These are phyloP conservation scores for Volvox carteri DNA, from an alignment of 163 green algal genomes.

Conservation along the genomic window DNA sequence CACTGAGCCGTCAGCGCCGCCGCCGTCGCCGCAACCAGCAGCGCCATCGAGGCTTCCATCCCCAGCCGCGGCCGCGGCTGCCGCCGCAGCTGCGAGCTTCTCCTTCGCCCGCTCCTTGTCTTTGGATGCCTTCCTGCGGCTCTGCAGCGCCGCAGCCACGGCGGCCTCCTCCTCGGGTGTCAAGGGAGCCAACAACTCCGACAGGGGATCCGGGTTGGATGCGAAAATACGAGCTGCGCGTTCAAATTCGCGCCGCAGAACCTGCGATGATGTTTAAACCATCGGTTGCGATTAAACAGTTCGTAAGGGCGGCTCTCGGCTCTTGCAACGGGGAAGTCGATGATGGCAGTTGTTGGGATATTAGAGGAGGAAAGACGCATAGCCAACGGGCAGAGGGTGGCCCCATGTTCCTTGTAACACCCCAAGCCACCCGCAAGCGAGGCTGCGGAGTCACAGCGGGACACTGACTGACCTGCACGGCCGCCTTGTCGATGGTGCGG, in stretches of 20 bases:
- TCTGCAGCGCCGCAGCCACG: conserved; percentile 2
- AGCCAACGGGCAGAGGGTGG: too few species aligned
- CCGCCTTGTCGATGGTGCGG: conserved; percentile 85
- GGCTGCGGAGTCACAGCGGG: too few species aligned
- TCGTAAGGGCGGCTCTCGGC: too few species aligned
- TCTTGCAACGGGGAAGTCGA: too few species aligned
- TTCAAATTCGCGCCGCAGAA: conserved; percentile 90
- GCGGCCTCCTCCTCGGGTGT: conserved; percentile 37
- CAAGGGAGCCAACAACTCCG: conserved; percentile 73
- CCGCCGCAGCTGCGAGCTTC: background rate
- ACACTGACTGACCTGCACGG: conserved; percentile 30
- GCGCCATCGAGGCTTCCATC: background rate
- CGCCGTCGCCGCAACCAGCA: background rate
- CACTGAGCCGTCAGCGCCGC: background rate
- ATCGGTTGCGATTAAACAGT: too few species aligned
- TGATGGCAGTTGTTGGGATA: too few species aligned
- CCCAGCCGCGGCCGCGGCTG: background rate
- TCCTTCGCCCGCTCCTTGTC: conserved; percentile 24
- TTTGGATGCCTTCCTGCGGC: conserved; percentile 6
- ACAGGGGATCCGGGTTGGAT: conserved; percentile 72
- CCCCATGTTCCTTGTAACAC: too few species aligned
- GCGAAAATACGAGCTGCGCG: conserved; percentile 83
- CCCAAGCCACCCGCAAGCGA: too few species aligned
- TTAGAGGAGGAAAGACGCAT: too few species aligned
- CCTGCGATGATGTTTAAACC: too few species aligned